Conservation (phyloP, 495 filamentous ascomycete species). For the Rusavskia elegans region DNA sequence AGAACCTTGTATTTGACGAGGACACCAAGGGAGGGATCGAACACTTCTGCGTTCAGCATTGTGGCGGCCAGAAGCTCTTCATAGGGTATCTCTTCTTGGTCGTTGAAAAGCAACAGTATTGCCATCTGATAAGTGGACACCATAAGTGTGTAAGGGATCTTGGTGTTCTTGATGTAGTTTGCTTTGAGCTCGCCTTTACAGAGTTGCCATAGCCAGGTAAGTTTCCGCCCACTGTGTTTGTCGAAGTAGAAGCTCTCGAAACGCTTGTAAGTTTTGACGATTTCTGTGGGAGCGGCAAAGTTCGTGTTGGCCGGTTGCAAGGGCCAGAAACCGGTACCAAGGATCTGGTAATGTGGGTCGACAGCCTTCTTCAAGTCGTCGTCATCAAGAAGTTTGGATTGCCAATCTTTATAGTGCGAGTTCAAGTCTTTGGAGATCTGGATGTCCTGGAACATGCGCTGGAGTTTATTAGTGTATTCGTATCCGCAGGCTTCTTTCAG, state of each 20-base stretch:
- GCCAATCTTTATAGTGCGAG: constrained; percentile 59
- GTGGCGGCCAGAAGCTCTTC: constrained; percentile 74
- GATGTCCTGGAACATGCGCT: constrained; percentile 99
- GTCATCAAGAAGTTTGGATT: constrained; percentile 43
- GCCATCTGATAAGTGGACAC: constrained; percentile 97
- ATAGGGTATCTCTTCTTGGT: constrained; percentile 68
- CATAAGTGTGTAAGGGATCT: constrained; percentile 91
- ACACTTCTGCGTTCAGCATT: constrained; percentile 55
- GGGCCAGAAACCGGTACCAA: constrained; percentile 97
- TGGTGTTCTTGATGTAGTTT: constrained; percentile 75
- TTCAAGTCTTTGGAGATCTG: constrained; percentile 98
- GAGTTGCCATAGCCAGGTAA: constrained; percentile 95
- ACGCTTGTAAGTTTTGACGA: constrained; percentile 70
- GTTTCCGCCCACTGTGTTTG: constrained; percentile 90
- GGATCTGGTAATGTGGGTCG: constrained; percentile 73
- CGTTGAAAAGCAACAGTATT: constrained; percentile 91
- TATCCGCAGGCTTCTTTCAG: constrained; percentile 97
- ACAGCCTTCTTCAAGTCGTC: constrained; percentile 41
- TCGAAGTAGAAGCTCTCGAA: constrained; percentile 86
- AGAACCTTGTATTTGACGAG: constrained; percentile 86
- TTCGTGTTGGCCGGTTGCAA: constrained; percentile 67
- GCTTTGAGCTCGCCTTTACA: constrained; percentile 92
- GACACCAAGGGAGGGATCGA: constrained; percentile 72
- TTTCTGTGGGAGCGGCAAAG: constrained; percentile 72
- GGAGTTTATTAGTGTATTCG: constrained; percentile 97